phyloP scores from a whole-genome alignment of 345 rosid species.

The Luvunga scandens region DNA sequence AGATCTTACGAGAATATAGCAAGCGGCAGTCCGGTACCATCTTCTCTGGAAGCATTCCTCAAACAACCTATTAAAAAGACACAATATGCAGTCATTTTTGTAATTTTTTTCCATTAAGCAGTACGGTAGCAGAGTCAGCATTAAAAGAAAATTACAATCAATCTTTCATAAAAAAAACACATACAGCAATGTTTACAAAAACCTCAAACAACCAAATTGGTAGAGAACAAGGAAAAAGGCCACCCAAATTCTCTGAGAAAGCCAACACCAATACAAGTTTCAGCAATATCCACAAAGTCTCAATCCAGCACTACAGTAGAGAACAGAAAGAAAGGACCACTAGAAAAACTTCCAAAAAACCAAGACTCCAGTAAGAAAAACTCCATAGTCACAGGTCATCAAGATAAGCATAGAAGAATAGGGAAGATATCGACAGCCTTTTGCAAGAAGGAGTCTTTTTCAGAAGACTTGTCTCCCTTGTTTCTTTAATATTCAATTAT shows the following conservation, averaged over 20 bases:
- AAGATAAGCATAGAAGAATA: neutral
- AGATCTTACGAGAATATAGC: constrained; percentile 89
- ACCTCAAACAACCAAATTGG: neutral
- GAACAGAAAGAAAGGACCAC: neutral
- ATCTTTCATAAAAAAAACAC: neutral
- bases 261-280: neutral
- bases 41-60: constrained; percentile 98
- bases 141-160: neutral
- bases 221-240: neutral
- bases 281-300: neutral
- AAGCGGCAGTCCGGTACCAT: constrained; percentile 99
- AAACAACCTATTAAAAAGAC: constrained; percentile 57
- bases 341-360: neutral
- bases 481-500: neutral
- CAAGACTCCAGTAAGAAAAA: neutral
- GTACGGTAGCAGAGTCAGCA: neutral
- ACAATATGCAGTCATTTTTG: constrained; percentile 3
- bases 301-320: neutral
- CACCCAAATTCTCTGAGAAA: neutral
- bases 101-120: neutral
- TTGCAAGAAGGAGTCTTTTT: neutral
- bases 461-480: neutral
- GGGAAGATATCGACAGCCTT: neutral
- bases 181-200: neutral
- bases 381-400: neutral